Base-by-base conservation (phyloP, 2,329 filamentous ascomycete genomes). In the Pestalotiopsis sp. region DNA sequence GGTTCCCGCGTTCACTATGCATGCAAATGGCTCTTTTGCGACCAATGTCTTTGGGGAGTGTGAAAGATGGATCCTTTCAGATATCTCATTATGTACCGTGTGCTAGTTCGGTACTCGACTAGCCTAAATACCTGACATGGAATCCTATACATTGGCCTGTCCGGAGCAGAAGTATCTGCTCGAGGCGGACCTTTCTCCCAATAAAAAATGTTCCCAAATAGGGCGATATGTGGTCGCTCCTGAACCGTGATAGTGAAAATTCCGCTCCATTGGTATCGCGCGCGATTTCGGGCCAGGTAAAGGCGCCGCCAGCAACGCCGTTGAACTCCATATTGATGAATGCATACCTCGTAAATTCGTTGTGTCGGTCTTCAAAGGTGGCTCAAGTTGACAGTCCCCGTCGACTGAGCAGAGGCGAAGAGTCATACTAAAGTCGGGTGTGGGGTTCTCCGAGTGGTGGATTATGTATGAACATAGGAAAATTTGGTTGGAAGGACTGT, bases 291-390 rank as follows among this genome's bases (percentile, higher is more conserved):
- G 36, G 25, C 61, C 70, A 65, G 61, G 67, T 69, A 38, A 57
- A 45, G 72, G 72, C 71, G 69, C 73, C 70, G 70, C 70, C 69
- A 72, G 71, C 69, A 73, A 75, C 73, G 72, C 73, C 73, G 69
- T 71, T 73, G 59, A 74, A 74, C 73, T 72, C 72, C 73, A 66
- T 70, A 71, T 65, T 66, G 70, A 68, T 67, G 61, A 70, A 69
- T 69, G 69, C 65, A 69, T 68, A 58, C 72, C 61, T 69, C 71
- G 68, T 72, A 73, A 73, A 69, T 23, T 74, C 73, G 66, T 74
- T 67, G 68, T 70, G 66, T 67, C 59, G 72, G 65, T 69, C 65
- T 58, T 61, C 63, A n/a, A 31, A 38, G 27, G 36, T 36, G 61
- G 6, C 49, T 14, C 11, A 39, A 23, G 38, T 64, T 62, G 12